Conservation (phyloP, 345 rosid species). For the Hypericum perforatum region DNA sequence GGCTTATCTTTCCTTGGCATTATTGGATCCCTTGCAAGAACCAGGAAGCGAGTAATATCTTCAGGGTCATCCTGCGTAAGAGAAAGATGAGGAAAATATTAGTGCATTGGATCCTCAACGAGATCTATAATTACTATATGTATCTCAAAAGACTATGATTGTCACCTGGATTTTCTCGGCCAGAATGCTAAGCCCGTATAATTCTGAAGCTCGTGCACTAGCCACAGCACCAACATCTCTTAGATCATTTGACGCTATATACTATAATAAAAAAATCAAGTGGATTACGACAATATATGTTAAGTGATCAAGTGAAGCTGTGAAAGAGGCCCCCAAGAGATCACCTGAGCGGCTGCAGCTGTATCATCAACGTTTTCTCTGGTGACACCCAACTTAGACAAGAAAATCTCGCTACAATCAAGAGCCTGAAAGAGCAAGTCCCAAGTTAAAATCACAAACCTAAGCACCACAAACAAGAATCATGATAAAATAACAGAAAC, state of each 20-base stretch:
- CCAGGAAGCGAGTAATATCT: slow-evolving; percentile 36
- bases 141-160: no score
- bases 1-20: slow-evolving; percentile 30
- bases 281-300: not conserved
- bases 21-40: slow-evolving; percentile 53
- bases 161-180: slow-evolving; percentile 54
- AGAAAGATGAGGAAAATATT: slow-evolving; percentile 3
- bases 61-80: slow-evolving; percentile 28
- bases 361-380: slow-evolving; percentile 59
- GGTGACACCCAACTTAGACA: slow-evolving; percentile 45
- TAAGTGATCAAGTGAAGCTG: slow-evolving; percentile 1
- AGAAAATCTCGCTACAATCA: slow-evolving; percentile 61
- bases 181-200: slow-evolving; percentile 62
- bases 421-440: slow-evolving; percentile 47
- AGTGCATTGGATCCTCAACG: not conserved
- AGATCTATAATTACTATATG: no score
- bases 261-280: slow-evolving; percentile 22
- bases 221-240: slow-evolving; percentile 65
- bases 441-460: no score
- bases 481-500: no score
- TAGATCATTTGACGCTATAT: slow-evolving; percentile 34
- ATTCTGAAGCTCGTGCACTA: slow-evolving; percentile 61
- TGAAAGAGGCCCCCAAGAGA: not conserved
- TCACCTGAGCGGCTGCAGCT: slow-evolving; percentile 88
- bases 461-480: no score